These are phyloP conservation scores for Rheum nobile DNA, from an alignment of 148 eudicot genomes.

Conservation along the genomic window DNA sequence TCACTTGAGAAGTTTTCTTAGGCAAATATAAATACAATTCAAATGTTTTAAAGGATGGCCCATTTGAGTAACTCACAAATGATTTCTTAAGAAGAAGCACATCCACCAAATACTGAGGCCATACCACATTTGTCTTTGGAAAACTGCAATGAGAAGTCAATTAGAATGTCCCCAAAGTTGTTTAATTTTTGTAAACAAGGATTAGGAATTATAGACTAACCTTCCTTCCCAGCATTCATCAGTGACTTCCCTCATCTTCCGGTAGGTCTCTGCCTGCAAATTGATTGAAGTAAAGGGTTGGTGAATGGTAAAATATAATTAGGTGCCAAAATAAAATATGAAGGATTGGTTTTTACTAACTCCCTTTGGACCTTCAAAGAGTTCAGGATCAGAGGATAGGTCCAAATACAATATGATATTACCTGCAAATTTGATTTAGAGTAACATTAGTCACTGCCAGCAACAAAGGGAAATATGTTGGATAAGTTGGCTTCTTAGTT, in stretches of 20 bases:
- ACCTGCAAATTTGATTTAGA: constrained; percentile 32
- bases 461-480: neutral
- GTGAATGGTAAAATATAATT: neutral
- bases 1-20: neutral
- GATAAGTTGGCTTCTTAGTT: no score
- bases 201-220: constrained; percentile 17
- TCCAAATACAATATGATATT: constrained; percentile 76
- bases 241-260: constrained; percentile 81
- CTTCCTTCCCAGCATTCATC: constrained; percentile 97
- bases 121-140: constrained; percentile 83
- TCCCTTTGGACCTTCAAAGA: constrained; percentile 83
- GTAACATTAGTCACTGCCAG: neutral
- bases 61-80: constrained; percentile 40
- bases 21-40: neutral
- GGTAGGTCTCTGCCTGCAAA: constrained; percentile 82
- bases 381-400: constrained; percentile 80
- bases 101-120: constrained; percentile 90
- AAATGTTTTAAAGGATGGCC: neutral
- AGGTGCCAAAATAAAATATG: neutral
- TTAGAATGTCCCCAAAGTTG: neutral
- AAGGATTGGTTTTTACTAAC: constrained; percentile 28
- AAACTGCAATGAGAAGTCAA: constrained; percentile 41
- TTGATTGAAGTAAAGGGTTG: constrained; percentile 1
- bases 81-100: constrained; percentile 64
- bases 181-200: neutral